phyloP scores from a whole-genome alignment of 106 monocot species.

The Phalaenopsis aphrodite region DNA sequence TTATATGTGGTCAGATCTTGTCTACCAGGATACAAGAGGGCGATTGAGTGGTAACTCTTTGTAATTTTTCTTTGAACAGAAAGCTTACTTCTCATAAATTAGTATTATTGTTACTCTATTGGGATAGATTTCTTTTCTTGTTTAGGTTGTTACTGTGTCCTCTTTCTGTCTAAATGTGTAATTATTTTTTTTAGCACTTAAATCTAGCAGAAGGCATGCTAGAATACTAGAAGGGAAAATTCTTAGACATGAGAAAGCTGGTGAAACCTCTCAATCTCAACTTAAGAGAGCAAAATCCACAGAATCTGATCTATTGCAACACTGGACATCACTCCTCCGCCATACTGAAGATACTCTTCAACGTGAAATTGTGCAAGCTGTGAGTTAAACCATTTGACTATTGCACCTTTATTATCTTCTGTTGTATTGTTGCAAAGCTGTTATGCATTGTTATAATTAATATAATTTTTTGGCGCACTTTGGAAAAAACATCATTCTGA shows the following conservation, averaged over 20 bases:
- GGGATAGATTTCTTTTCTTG: background rate
- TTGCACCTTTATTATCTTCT: background rate
- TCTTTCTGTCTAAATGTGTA: background rate
- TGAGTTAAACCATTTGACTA: conserved; percentile 2
- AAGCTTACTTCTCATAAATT: background rate
- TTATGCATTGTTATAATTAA: background rate
- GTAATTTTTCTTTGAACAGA: background rate
- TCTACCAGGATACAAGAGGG: conserved; percentile 8
- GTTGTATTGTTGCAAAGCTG: background rate
- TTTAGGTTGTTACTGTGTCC: background rate
- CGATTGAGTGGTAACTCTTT: conserved; percentile 6
- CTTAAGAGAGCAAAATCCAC: background rate
- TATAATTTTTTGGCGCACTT: background rate
- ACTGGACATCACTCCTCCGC: conserved; percentile 4
- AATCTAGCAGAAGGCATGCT: conserved; percentile 6
- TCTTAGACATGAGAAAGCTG: background rate
- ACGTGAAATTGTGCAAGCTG: conserved; percentile 9
- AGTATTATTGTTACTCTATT: background rate
- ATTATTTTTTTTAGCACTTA: background rate
- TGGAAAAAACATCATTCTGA: background rate
- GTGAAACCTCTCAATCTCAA: background rate
- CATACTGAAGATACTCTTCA: conserved; percentile 1
- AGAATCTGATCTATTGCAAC: conserved; percentile 8
- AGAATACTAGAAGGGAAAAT: conserved; percentile 6
- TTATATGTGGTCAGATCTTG: conserved; percentile 8